A percentile compares a stretch with the other conserved stretches of the same genome.
These are phyloP conservation scores for Coemansia sp. DNA, from an alignment of 192 early-diverging fungal genomes.

Conservation along the genomic window DNA sequence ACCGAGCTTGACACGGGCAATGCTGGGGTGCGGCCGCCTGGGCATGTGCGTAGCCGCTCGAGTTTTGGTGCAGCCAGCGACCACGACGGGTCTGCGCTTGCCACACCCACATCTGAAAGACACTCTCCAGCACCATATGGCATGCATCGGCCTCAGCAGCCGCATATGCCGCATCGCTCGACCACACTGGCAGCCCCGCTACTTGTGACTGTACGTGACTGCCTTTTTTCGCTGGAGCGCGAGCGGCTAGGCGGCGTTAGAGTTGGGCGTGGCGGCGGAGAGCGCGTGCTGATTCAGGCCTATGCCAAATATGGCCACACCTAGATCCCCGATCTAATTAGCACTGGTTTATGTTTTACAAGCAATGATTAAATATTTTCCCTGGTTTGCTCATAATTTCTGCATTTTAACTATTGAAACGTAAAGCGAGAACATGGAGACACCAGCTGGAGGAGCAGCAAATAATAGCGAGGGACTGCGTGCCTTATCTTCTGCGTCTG, in stretches of 20 bases:
- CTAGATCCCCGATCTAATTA: conserved; percentile 6
- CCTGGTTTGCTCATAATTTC: not conserved
- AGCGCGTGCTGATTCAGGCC: conserved; percentile 45
- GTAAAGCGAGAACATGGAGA: not conserved
- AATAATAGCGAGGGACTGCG: not conserved
- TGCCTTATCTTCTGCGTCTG: not conserved
- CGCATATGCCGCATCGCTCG: conserved; percentile 27
- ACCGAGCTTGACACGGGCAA: not conserved
- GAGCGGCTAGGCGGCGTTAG: conserved; percentile 55
- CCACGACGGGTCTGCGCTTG: conserved; percentile 19
- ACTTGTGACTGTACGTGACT: conserved; percentile 70
- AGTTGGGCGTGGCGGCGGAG: conserved; percentile 43
- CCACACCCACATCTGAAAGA: conserved; percentile 23
- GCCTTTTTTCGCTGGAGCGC: conserved; percentile 71
- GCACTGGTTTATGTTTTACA: not conserved
- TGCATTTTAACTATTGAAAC: not conserved
- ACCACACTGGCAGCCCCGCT: conserved; percentile 44
- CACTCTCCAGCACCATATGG: not conserved
- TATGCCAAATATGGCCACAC: conserved; percentile 22
- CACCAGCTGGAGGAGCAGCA: not conserved
- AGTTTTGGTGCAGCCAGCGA: conserved; percentile 30
- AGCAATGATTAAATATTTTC: not conserved
- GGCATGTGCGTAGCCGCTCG: conserved; percentile 35
- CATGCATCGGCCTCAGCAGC: not conserved
- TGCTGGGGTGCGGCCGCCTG: not conserved